Percentiles rank a stretch among this genome's conserved stretches.
phyloP scores from a whole-genome alignment of 2,329 filamentous ascomycete genomes.

The Penicillium sp. region DNA sequence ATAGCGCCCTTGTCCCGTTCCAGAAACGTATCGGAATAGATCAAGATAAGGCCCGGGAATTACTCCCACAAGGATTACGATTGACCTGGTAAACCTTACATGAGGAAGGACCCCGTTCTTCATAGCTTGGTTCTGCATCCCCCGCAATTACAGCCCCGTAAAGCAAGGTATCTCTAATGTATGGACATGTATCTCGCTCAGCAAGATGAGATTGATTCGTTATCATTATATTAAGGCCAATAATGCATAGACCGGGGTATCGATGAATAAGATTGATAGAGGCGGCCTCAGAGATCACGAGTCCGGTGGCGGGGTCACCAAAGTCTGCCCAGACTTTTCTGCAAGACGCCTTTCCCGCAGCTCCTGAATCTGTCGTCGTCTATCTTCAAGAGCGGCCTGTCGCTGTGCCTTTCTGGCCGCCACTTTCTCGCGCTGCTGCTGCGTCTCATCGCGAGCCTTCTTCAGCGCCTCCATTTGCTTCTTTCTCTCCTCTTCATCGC shows the following conservation, averaged over 20 bases:
- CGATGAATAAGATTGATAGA: neutral
- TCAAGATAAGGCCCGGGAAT: neutral
- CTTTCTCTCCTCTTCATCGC: conserved; percentile 68
- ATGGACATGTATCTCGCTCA: neutral
- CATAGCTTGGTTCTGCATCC: neutral
- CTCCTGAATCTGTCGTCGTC: conserved; percentile 9
- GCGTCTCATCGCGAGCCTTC: conserved; percentile 67
- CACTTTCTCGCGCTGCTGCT: conserved; percentile 8
- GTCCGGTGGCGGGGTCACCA: neutral
- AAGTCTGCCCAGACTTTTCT: neutral
- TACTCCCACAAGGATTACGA: neutral
- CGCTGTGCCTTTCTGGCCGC: conserved; percentile 1
- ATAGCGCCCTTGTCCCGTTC: neutral
- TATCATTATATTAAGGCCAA: neutral
- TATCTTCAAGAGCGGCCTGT: conserved; percentile 5
- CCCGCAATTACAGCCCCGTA: neutral
- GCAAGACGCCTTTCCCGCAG: conserved; percentile 1
- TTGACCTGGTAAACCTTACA: neutral
- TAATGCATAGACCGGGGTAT: neutral
- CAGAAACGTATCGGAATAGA: neutral
- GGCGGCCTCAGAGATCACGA: neutral
- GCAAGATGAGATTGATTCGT: neutral
- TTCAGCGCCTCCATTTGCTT: conserved; percentile 77
- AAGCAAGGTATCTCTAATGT: neutral
- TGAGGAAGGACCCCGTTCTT: neutral